Evolutionary conservation across 345 rosid genomes (phyloP), one percentile per base, ranked within the genome.

Genomic region (Citrus reticulata): DNA sequence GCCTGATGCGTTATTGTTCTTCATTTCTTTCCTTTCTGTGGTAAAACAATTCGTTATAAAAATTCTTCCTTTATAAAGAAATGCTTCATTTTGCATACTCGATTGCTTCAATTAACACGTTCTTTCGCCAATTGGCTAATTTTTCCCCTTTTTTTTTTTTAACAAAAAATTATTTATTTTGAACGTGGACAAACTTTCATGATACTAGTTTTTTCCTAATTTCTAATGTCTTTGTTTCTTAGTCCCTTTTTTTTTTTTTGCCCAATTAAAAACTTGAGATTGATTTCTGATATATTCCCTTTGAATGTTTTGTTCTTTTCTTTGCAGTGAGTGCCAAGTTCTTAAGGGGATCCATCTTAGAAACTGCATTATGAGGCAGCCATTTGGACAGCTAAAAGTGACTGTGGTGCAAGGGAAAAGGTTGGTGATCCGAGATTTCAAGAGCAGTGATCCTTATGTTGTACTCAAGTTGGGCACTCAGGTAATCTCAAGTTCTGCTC

Each of bases 371-470:
- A 77, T 92, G 97, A 93, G 84, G 25, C 96, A 93, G 88, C 89
- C 85, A 27, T 76, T 90, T 57, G 94, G 98, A 80, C 72, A 82
- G 88, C 85, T 96, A 60, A 91, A 90, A 84, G 94, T 96, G 73
- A 88, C 86, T 25, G 92, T 96, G 73, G 86, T 92, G 55, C 93
- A 82, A 82, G 98, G 99, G 30, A 96, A 88, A 85, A 87, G 84
- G 46, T 83, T 96, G 76, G 99, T 77, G 42, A 91, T 96, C 75
- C 86, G 99, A 79, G 99, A 96, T 85, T 96, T 96, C 88, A 96
- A 89, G 85, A 91, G 88, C 79, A 96, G 99, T 79, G 99, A 96
- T 90, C 99, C 99, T 77, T 96, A 96, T 81, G 98, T 94, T 65
- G 87, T 96, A 20, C 79, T 91, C 88, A 96, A 94, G 88, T 84